phyloP scores from a whole-genome alignment of 1,284 basidiomycete species.

The Ustilago tritici region DNA sequence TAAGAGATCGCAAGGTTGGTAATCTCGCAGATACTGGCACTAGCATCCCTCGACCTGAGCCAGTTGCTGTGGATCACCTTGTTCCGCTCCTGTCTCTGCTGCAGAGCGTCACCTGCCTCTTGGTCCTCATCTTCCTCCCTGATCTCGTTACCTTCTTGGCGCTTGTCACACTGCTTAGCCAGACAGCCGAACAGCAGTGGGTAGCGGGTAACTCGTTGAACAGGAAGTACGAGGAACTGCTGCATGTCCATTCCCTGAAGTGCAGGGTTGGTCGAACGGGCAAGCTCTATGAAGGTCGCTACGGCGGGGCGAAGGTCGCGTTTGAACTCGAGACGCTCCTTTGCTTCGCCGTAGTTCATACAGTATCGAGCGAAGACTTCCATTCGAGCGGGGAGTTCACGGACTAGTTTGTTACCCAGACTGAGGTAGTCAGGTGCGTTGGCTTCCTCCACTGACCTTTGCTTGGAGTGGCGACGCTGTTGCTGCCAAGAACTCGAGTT shows the following conservation, averaged over 20 bases:
- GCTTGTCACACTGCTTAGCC: constrained; percentile 24
- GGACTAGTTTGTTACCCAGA: constrained; percentile 16
- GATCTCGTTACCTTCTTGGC: constrained; percentile 16
- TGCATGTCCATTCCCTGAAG: constrained; percentile 33
- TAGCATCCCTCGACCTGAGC: constrained; percentile 14
- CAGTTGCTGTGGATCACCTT: constrained; percentile 18
- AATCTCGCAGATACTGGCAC: constrained; percentile 20
- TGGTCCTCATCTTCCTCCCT: constrained; percentile 18
- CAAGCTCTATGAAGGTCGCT: constrained; percentile 23
- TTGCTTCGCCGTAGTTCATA: constrained; percentile 12
- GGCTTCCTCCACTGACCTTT: not conserved
- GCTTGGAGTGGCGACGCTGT: not conserved
- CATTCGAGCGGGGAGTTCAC: constrained; percentile 22
- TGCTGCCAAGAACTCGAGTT: not conserved
- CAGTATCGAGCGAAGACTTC: constrained; percentile 30
- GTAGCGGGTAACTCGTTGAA: constrained; percentile 28
- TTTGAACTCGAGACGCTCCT: constrained; percentile 27
- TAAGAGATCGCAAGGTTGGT: constrained; percentile 33
- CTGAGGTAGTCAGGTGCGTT: constrained; percentile 16
- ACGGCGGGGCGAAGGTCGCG: constrained; percentile 16
- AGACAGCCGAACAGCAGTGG: constrained; percentile 30
- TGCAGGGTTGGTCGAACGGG: constrained; percentile 21
- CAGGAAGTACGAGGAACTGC: constrained; percentile 27
- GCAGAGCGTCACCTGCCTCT: constrained; percentile 1
- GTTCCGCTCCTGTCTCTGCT: constrained; percentile 12